Evolutionary conservation across 352 stramenopile species (phyloP).

Genomic region (Globisporangium megalacanthum): DNA sequence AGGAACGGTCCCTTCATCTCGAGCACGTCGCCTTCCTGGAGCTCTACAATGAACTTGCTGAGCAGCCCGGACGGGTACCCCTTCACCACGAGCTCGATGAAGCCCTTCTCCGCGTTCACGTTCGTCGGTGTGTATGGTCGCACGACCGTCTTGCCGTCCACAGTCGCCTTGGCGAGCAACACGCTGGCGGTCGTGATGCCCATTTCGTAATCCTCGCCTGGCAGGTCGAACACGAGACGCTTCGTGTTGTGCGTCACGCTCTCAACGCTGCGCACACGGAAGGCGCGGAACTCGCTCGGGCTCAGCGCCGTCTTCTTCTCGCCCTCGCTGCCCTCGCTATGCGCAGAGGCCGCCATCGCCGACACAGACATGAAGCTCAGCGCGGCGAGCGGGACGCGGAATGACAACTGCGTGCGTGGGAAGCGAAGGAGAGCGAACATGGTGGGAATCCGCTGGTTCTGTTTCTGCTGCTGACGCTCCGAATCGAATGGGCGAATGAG

Average conservation of each 20-base stretch:
- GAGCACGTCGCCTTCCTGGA: conserved; percentile 81
- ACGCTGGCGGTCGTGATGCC: conserved; percentile 51
- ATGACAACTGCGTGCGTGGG: conserved; percentile 31
- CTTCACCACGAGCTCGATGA: conserved; percentile 89
- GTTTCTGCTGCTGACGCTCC: background rate
- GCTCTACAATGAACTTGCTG: conserved; percentile 80
- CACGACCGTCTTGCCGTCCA: conserved; percentile 72
- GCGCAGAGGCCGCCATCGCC: conserved; percentile 17
- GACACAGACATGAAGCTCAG: conserved; percentile 39
- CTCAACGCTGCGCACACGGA: conserved; percentile 71
- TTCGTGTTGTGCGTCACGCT: conserved; percentile 74
- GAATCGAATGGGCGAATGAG: background rate
- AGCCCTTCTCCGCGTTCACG: conserved; percentile 77
- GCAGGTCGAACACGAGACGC: conserved; percentile 66
- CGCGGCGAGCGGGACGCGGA: conserved; percentile 25
- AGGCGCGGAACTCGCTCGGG: conserved; percentile 60
- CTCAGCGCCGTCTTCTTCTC: conserved; percentile 45
- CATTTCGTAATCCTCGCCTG: conserved; percentile 52
- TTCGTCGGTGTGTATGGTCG: conserved; percentile 88
- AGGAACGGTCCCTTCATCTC: conserved; percentile 89
- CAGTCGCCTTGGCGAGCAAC: conserved; percentile 58
- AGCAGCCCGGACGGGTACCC: conserved; percentile 79
- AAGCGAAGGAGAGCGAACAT: conserved; percentile 38
- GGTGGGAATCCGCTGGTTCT: background rate
- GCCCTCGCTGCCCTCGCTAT: conserved; percentile 18